Percentiles rank a stretch among this genome's conserved stretches.
phyloP scores from a whole-genome alignment of 495 filamentous ascomycete species.

The Tuber aestivum region DNA sequence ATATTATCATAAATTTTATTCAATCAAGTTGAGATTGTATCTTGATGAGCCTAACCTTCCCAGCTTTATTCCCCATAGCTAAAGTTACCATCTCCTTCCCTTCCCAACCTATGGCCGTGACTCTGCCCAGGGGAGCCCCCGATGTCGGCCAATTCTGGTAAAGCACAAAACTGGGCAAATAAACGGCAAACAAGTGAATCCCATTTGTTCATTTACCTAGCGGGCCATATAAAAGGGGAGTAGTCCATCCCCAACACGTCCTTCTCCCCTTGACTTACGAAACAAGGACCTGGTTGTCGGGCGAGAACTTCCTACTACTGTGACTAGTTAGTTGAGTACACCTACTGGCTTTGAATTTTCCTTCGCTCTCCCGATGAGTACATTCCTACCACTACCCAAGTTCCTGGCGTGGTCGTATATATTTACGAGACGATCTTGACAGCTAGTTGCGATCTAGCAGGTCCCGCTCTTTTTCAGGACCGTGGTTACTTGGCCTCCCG shows the following conservation, averaged over 20 bases:
- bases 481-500: slow-evolving; percentile 80
- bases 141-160: slow-evolving; percentile 95
- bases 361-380: slow-evolving; percentile 51
- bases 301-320: slow-evolving; percentile 70
- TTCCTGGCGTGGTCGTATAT: slow-evolving; percentile 71
- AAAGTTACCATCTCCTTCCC: slow-evolving; percentile 60
- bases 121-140: slow-evolving; percentile 77
- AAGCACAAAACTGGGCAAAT: slow-evolving; percentile 84
- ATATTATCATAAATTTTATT: no score
- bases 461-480: slow-evolving; percentile 56
- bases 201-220: slow-evolving; percentile 5
- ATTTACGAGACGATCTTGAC: slow-evolving; percentile 78
- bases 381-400: slow-evolving; percentile 45
- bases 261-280: slow-evolving; percentile 76
- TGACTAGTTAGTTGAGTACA: slow-evolving; percentile 77
- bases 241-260: slow-evolving; percentile 75
- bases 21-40: slow-evolving; percentile 50
- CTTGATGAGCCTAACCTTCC: slow-evolving; percentile 87
- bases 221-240: not conserved
- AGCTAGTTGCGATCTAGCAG: slow-evolving; percentile 80
- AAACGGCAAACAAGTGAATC: slow-evolving; percentile 56
- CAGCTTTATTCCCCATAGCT: slow-evolving; percentile 80
- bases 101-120: slow-evolving; percentile 73
- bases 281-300: slow-evolving; percentile 80
- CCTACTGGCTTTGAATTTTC: slow-evolving; percentile 62